Evolutionary conservation across 2,329 filamentous ascomycete species (phyloP).

Genomic region (Rutstroemia sp.): DNA sequence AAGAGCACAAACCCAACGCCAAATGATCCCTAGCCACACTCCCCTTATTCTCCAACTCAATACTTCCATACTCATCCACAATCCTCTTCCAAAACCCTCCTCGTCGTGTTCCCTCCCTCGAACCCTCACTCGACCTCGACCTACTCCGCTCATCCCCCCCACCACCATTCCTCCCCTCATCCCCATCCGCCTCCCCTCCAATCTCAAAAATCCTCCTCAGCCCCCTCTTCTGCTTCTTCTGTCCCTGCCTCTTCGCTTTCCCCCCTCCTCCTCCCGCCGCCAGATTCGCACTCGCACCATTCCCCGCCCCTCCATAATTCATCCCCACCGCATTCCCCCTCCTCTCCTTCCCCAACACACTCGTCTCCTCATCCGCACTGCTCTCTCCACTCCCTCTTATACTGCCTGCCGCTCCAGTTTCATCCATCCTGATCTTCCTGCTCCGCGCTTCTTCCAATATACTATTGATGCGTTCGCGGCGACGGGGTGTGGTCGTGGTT

Average conservation of each 20-base stretch:
- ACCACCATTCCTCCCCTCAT: no score
- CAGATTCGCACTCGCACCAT: neutral
- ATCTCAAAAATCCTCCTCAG: slow-evolving; percentile 19
- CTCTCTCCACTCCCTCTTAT: slow-evolving; percentile 12
- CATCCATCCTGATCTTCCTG: slow-evolving; percentile 11
- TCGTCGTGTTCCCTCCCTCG: slow-evolving; percentile 6
- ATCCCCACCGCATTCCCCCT: neutral
- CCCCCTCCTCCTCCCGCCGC: neutral
- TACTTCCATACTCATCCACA: slow-evolving; percentile 38
- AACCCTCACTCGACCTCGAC: neutral
- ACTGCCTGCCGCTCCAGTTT: neutral
- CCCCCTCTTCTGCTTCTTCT: no score
- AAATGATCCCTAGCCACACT: slow-evolving; percentile 78
- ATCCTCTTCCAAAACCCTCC: slow-evolving; percentile 36
- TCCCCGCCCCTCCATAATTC: slow-evolving; percentile 10
- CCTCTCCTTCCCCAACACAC: slow-evolving; percentile 29
- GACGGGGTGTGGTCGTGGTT: no score
- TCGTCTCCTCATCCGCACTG: slow-evolving; percentile 33
- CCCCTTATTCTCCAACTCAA: slow-evolving; percentile 81
- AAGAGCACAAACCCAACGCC: slow-evolving; percentile 54
- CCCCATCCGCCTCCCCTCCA: slow-evolving; percentile 4
- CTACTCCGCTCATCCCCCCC: neutral
- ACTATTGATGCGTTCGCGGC: slow-evolving; percentile 15
- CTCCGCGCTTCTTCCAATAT: slow-evolving; percentile 21
- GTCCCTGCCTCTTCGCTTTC: neutral